Percentiles rank a stretch among this genome's conserved stretches.
These are phyloP conservation scores for Pythium oligandrum DNA, from an alignment of 352 stramenopile species.

Conservation along the genomic window DNA sequence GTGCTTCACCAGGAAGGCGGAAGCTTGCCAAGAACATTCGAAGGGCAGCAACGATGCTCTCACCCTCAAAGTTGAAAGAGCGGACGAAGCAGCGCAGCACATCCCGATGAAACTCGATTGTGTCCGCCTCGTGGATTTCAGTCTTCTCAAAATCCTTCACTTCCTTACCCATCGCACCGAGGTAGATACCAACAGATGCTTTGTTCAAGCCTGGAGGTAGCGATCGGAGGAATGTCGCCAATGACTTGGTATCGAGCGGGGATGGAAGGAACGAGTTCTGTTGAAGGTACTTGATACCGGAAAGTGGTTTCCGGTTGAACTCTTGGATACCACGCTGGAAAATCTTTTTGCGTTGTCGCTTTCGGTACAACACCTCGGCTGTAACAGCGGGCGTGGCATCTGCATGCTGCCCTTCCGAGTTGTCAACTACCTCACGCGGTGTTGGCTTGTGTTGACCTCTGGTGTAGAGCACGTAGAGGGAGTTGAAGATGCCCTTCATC, in stretches of 20 bases:
- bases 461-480: conserved; percentile 67
- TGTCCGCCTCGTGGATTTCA: conserved; percentile 75
- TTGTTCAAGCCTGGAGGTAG: conserved; percentile 81
- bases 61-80: conserved; percentile 78
- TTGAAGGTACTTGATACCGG: conserved; percentile 86
- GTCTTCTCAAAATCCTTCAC: conserved; percentile 69
- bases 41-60: conserved; percentile 67
- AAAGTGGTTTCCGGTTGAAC: conserved; percentile 94
- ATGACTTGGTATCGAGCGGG: conserved; percentile 60
- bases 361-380: conserved; percentile 49
- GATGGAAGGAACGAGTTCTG: conserved; percentile 74
- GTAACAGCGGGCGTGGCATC: conserved; percentile 2
- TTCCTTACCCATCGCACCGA: conserved; percentile 83
- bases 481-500: conserved; percentile 68
- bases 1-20: conserved; percentile 75
- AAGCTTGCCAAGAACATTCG: conserved; percentile 86
- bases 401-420: conserved; percentile 2
- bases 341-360: conserved; percentile 73
- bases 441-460: conserved; percentile 25
- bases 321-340: conserved; percentile 85
- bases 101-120: conserved; percentile 80
- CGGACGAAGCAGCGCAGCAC: conserved; percentile 67
- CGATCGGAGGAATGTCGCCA: conserved; percentile 86
- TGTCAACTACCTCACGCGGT: background rate
- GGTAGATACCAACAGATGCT: conserved; percentile 72